Evolutionary conservation across 768 basidiomycete species (phyloP), one percentile per base, ranked within the genome.

Genomic region (Lentinula aciculospora): DNA sequence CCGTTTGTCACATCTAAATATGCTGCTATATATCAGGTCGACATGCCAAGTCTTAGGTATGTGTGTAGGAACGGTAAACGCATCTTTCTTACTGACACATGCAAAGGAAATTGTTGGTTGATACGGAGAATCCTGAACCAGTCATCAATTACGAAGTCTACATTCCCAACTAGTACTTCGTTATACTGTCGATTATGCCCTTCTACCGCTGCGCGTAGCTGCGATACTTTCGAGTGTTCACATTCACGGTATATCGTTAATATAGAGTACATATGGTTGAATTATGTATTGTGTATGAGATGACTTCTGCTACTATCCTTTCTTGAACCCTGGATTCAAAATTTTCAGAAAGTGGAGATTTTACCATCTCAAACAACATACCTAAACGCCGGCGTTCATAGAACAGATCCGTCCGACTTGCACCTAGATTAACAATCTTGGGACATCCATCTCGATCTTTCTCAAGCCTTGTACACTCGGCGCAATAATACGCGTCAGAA

Each of bases 361-460:
- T 19, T 21, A 9, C 42, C n/a, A 4, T 3, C 25, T 21, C 46
- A 28, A 34, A 28, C 34, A 31, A 69, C 81, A 40, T 65, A 89
- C 92, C 92, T 60, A 94, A 73, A 66, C 92, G 82, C 67, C 92
- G 84, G 60, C 92, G 79, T 70, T 95, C 93, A 65, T 94, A 95
- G 80, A 95, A 95, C 45, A 94, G 69, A 69, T 94, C 93, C 47
- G 93, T 96, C 66, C 93, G 80, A 66, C 91, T 91, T 8, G 94
- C 94, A 58, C 94, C 94, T n/a, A 97, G 78, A 68, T 97, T 96
- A 61, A 96, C 93, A 65, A 96, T 94, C 82, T 98, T 98, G 7
- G 94, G 94, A 76, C 97, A 99, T 0, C 97, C 97, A 71, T 99
- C 97, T 34, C 97, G 79, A 65, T 98, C 95, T 68, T 98, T 98